Percentiles rank a stretch among this genome's conserved stretches.
Evolutionary conservation across 2,329 filamentous ascomycete species (phyloP).

Genomic region (Fusarium tanahbumbuense): DNA sequence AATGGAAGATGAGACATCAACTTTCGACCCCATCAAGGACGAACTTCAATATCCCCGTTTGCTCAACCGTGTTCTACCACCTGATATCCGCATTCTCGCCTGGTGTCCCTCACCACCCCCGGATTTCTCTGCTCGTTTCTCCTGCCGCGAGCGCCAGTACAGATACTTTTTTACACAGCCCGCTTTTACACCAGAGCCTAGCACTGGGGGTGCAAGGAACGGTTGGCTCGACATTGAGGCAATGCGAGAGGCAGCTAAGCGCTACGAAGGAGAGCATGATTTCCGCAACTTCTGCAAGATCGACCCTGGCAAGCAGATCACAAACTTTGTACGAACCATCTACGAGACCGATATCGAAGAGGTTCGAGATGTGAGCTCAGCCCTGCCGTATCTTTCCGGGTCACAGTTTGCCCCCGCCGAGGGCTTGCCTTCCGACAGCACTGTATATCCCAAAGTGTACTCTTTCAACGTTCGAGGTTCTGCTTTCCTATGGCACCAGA

Average conservation of each 20-base stretch:
- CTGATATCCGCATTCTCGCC: constrained; percentile 89
- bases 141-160: constrained; percentile 90
- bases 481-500: constrained; percentile 98
- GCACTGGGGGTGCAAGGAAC: constrained; percentile 58
- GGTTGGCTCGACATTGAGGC: constrained; percentile 89
- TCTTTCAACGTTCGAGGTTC: constrained; percentile 89
- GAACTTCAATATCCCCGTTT: constrained; percentile 87
- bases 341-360: constrained; percentile 83
- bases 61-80: constrained; percentile 87
- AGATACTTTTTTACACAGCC: constrained; percentile 99
- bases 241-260: constrained; percentile 84
- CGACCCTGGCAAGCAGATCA: constrained; percentile 88
- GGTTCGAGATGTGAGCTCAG: constrained; percentile 65
- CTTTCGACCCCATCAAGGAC: constrained; percentile 76
- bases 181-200: constrained; percentile 74
- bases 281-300: constrained; percentile 98
- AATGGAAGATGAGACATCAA: constrained; percentile 33
- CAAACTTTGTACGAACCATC: constrained; percentile 82
- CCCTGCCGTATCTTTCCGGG: constrained; percentile 66
- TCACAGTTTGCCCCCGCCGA: constrained; percentile 51
- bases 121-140: constrained; percentile 90
- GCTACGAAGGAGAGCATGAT: constrained; percentile 87
- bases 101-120: constrained; percentile 88
- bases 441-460: constrained; percentile 74
- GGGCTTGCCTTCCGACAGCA: constrained; percentile 9